Evolutionary conservation across 2,329 filamentous ascomycete species (phyloP), one percentile per base, ranked within the genome.

Genomic region (Leptosphaerulina australis): DNA sequence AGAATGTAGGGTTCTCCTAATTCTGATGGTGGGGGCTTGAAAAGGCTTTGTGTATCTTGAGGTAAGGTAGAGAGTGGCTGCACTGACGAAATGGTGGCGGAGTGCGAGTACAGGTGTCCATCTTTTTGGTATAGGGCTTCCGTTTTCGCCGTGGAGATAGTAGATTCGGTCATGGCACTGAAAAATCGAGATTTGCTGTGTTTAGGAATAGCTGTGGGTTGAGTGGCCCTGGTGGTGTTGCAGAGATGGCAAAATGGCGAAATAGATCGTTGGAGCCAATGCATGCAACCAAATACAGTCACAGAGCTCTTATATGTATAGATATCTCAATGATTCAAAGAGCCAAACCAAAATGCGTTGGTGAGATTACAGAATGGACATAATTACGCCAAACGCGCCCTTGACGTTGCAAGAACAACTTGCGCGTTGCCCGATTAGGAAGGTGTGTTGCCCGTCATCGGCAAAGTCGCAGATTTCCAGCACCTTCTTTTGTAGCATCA

Each of bases 21-120:
- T 4, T 80, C 76, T 7, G 66, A 66, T 4, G 66, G 66, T 4
- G 74, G 78, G 10, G 80, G 72, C 64, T 88, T 88, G 75, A 85
- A 85, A 8, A 88, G 79, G 5, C 72, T 64, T 41, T 74, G 78
- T 47, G 83, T 81, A 24, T 74, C 69, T 25, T 80, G 74, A 3
- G 82, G 76, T 1, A 88, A 76, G 2, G 72, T 66, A 0, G 74
- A 62, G 52, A 85, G 78, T 0, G 81, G 75, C 1, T 72, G 70
- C 25, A 86, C 69, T 5, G 78, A 77, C 4, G 74, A 72, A 18
- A 85, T 69, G 2, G 64, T 62, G 0, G 79, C 78, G 18, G 71
- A 62, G 21, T 82, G 74, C 0, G 62, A 74, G 49, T 75, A 63
- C 2, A 81, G 72, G 22, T 67, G 62, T 17, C 70, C 68, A 33